phyloP scores from a whole-genome alignment of 768 basidiomycete genomes.

The Glaciozyma antarctica region DNA sequence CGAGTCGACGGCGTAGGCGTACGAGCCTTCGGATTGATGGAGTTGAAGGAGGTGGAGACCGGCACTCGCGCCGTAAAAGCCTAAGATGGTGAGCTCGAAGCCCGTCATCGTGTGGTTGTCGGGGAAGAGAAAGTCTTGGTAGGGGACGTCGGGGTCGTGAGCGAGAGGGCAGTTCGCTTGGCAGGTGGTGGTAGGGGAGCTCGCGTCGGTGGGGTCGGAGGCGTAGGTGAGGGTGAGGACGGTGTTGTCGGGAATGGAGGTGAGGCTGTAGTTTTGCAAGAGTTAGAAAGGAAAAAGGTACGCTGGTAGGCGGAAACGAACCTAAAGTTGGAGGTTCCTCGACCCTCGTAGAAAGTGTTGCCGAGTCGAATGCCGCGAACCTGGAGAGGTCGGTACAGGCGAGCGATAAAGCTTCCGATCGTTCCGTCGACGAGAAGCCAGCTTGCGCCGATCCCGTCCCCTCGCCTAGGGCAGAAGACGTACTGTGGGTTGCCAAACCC shows the following conservation, averaged over 20 bases:
- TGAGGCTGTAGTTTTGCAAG: conserved; percentile 28
- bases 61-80: conserved; percentile 62
- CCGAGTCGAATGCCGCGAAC: conserved; percentile 77
- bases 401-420: conserved; percentile 62
- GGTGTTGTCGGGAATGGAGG: conserved; percentile 76
- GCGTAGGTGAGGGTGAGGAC: conserved; percentile 66
- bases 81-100: conserved; percentile 69
- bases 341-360: conserved; percentile 72
- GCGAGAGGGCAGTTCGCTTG: conserved; percentile 67
- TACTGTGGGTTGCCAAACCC: conserved; percentile 38
- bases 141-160: conserved; percentile 62
- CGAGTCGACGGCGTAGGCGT: conserved; percentile 23
- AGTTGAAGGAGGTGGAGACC: conserved; percentile 88
- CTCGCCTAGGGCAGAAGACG: conserved; percentile 74
- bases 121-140: conserved; percentile 86
- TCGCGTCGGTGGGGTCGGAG: conserved; percentile 48
- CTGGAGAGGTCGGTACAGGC: conserved; percentile 62
- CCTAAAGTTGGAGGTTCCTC: conserved; percentile 84
- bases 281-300: background rate
- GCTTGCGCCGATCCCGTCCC: conserved; percentile 60
- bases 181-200: conserved; percentile 66
- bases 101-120: conserved; percentile 63
- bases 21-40: conserved; percentile 67
- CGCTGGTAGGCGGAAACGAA: conserved; percentile 40
- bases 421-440: conserved; percentile 75